phyloP scores from a whole-genome alignment of 495 filamentous ascomycete species.

The Aspergillus coremiiformis region DNA sequence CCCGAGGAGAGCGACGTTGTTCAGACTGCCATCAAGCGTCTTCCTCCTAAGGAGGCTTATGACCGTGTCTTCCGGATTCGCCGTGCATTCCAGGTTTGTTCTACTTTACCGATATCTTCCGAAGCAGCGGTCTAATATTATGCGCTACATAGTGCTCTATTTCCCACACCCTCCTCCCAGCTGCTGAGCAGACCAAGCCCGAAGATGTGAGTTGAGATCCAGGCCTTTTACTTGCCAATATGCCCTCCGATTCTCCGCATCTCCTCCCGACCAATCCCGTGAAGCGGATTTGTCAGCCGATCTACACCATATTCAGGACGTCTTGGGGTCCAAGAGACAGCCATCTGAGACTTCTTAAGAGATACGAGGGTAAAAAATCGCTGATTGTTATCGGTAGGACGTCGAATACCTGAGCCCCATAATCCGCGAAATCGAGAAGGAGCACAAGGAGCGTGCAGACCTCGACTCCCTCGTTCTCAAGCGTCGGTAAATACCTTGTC shows the following conservation, averaged over 20 bases:
- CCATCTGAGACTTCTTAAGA: background rate
- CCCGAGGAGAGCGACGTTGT: conserved; percentile 82
- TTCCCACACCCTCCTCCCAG: conserved; percentile 78
- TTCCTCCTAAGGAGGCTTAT: conserved; percentile 82
- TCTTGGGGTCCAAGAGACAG: background rate
- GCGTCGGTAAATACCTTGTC: conserved; percentile 27
- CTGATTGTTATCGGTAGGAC: conserved; percentile 49
- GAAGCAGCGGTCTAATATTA: background rate
- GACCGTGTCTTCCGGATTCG: conserved; percentile 96
- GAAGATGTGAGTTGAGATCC: conserved; percentile 50
- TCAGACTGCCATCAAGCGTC: conserved; percentile 79
- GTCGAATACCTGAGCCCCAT: conserved; percentile 69
- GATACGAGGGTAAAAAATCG: conserved; percentile 1
- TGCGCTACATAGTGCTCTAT: conserved; percentile 55
- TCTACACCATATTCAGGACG: conserved; percentile 7
- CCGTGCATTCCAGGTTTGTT: conserved; percentile 79
- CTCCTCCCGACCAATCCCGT: conserved; percentile 34
- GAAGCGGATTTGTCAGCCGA: conserved; percentile 37
- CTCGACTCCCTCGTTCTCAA: conserved; percentile 74
- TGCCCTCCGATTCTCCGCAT: conserved; percentile 21
- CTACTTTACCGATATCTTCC: background rate
- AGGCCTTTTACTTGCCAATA: conserved; percentile 10
- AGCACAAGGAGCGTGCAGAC: conserved; percentile 71
- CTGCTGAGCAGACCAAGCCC: conserved; percentile 71
- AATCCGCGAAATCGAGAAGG: conserved; percentile 76